Percentiles rank a stretch among this genome's conserved stretches.
These are phyloP conservation scores for Debaryomycetaceae sp. DNA, from an alignment of 1,139 yeast species.

Conservation along the genomic window DNA sequence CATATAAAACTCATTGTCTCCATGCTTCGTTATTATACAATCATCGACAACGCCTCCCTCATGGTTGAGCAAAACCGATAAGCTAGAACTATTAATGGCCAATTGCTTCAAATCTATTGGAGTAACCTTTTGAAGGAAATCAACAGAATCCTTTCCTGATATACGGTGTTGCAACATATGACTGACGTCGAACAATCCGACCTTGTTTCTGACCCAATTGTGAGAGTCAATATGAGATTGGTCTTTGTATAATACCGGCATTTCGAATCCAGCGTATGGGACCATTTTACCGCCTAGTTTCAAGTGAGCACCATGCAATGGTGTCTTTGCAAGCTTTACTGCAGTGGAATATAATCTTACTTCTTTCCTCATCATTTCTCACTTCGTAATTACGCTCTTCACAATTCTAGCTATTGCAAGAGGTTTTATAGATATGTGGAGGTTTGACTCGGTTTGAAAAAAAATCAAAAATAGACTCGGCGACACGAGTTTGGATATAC, in stretches of 20 bases:
- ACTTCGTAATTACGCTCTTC: too few species aligned
- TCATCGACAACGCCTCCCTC: slow-evolving; percentile 90
- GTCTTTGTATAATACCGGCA: slow-evolving; percentile 86
- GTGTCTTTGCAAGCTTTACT: slow-evolving; percentile 57
- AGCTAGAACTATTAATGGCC: slow-evolving; percentile 58
- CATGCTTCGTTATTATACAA: slow-evolving; percentile 83
- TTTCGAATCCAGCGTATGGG: slow-evolving; percentile 89
- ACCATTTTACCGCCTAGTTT: slow-evolving; percentile 86
- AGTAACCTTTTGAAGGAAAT: slow-evolving; percentile 71
- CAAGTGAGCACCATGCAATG: slow-evolving; percentile 77
- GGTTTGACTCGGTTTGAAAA: slow-evolving; percentile 1
- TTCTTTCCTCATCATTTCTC: slow-evolving; percentile 1
- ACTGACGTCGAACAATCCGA: slow-evolving; percentile 93
- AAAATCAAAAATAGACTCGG: slow-evolving; percentile 1
- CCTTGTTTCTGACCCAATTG: slow-evolving; percentile 84
- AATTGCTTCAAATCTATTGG: slow-evolving; percentile 74
- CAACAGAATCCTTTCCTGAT: slow-evolving; percentile 64
- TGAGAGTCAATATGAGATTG: slow-evolving; percentile 92
- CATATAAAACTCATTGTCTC: slow-evolving; percentile 72
- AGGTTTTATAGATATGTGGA: not conserved
- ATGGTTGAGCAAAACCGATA: slow-evolving; percentile 73
- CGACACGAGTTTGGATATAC: not conserved
- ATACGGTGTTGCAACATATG: slow-evolving; percentile 93
- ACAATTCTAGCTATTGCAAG: not conserved
- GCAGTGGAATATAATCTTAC: slow-evolving; percentile 26